Evolutionary conservation across 2,329 filamentous ascomycete species (phyloP).

Genomic region (Exophiala dermatitidis): DNA sequence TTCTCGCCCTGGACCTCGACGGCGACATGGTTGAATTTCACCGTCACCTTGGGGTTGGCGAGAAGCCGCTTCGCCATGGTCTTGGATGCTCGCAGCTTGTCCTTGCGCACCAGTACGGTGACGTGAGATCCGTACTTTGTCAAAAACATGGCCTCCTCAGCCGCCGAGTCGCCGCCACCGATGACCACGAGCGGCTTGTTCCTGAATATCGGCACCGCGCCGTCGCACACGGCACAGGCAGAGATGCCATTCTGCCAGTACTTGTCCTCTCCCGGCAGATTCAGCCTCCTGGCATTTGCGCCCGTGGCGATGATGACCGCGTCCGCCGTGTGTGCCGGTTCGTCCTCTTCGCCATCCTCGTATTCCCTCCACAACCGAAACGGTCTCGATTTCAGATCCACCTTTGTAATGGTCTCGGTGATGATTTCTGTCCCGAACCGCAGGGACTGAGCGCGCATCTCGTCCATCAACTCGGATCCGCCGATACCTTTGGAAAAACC

Average conservation of each 20-base stretch:
- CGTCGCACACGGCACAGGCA: slow-evolving; percentile 95
- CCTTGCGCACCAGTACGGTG: slow-evolving; percentile 82
- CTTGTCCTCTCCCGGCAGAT: slow-evolving; percentile 79
- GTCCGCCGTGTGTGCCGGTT: slow-evolving; percentile 74
- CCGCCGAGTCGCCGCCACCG: slow-evolving; percentile 90
- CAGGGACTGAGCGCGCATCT: slow-evolving; percentile 85
- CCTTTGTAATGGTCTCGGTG: slow-evolving; percentile 80
- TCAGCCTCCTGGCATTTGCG: slow-evolving; percentile 77
- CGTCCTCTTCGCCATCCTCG: slow-evolving; percentile 62
- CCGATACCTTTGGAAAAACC: slow-evolving; percentile 87
- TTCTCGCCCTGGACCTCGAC: slow-evolving; percentile 78
- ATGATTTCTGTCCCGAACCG: slow-evolving; percentile 90
- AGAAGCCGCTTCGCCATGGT: slow-evolving; percentile 85
- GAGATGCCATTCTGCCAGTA: slow-evolving; percentile 98
- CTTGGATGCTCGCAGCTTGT: slow-evolving; percentile 77
- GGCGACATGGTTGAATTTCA: slow-evolving; percentile 75
- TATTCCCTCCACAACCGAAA: slow-evolving; percentile 95
- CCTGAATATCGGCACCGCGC: slow-evolving; percentile 92
- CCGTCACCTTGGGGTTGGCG: slow-evolving; percentile 79
- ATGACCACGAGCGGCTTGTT: slow-evolving; percentile 95
- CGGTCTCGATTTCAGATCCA: slow-evolving; percentile 75
- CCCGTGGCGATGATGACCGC: slow-evolving; percentile 91
- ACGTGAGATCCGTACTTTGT: slow-evolving; percentile 97
- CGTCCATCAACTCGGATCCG: slow-evolving; percentile 84
- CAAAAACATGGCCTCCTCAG: slow-evolving; percentile 94